Conservation (phyloP, 2,329 filamentous ascomycete species). For the Teratosphaeria nubilosa region DNA sequence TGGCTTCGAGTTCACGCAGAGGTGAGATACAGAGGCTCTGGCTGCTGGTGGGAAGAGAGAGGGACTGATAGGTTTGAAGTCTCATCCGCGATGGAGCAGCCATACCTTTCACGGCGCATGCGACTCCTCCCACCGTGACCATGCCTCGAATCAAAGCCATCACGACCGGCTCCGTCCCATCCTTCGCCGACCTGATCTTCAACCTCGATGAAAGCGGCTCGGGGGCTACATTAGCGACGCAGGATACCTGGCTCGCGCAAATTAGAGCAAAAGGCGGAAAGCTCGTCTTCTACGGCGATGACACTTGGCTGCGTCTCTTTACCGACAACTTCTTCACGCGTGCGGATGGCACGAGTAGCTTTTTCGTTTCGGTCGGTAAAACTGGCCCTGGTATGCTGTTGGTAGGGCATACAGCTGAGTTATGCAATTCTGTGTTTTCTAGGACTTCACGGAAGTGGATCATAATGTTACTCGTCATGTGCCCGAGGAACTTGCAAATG, state of each 20-base stretch:
- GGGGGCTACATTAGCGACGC: slow-evolving; percentile 71
- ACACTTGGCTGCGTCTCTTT: slow-evolving; percentile 97
- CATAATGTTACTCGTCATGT: slow-evolving; percentile 93
- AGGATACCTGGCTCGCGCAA: slow-evolving; percentile 95
- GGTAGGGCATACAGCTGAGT: slow-evolving; percentile 25
- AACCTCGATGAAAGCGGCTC: slow-evolving; percentile 95
- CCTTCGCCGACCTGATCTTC: slow-evolving; percentile 90
- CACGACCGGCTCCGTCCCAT: slow-evolving; percentile 95
- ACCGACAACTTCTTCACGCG: slow-evolving; percentile 64
- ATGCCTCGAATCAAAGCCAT: slow-evolving; percentile 98
- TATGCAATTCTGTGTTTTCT: slow-evolving; percentile 16
- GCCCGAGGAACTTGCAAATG: slow-evolving; percentile 58
- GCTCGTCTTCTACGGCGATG: slow-evolving; percentile 90
- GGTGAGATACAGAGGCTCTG: slow-evolving; percentile 40
- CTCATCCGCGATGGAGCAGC: slow-evolving; percentile 75
- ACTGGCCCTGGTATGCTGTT: slow-evolving; percentile 21
- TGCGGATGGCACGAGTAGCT: slow-evolving; percentile 87
- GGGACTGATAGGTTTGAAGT: slow-evolving; percentile 36
- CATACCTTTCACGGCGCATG: slow-evolving; percentile 89
- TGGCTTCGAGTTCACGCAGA: slow-evolving; percentile 80
- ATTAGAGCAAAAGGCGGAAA: slow-evolving; percentile 69
- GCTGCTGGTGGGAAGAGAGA: neutral
- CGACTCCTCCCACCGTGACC: slow-evolving; percentile 91
- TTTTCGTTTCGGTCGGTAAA: slow-evolving; percentile 81
- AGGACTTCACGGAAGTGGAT: slow-evolving; percentile 98